Conservation (phyloP, 345 rosid species). For the Angophora floribunda region DNA sequence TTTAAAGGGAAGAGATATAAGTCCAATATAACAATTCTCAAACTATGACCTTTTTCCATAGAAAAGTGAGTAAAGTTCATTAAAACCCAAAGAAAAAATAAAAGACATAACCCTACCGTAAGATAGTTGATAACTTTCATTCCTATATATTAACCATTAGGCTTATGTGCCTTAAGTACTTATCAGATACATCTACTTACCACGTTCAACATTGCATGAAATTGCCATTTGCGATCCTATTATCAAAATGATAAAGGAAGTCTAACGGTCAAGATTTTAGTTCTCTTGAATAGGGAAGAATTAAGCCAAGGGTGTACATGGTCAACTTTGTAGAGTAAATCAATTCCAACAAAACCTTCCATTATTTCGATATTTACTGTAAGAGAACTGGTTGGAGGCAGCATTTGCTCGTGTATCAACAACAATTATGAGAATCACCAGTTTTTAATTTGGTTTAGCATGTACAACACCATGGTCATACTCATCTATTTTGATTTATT, state of each 20-base stretch:
- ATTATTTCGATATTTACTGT: background rate
- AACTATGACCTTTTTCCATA: background rate
- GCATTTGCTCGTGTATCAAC: background rate
- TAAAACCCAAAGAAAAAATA: background rate
- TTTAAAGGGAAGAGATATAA: background rate
- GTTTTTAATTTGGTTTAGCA: background rate
- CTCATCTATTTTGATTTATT: background rate
- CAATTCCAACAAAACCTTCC: background rate
- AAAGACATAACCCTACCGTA: background rate
- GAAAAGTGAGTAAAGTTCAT: background rate
- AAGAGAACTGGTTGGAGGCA: background rate
- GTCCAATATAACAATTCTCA: background rate
- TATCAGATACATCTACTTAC: background rate
- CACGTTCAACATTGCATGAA: background rate
- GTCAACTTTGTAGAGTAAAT: background rate
- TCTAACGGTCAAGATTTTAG: background rate
- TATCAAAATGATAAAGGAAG: background rate
- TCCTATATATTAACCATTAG: background rate
- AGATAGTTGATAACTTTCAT: background rate
- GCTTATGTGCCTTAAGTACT: background rate
- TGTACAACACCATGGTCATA: background rate
- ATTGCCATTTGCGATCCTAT: background rate
- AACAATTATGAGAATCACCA: background rate
- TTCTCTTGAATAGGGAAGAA: background rate
- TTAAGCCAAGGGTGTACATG: background rate